Percentiles rank a stretch among this genome's conserved stretches.
Evolutionary conservation across 768 basidiomycete species (phyloP).

Genomic region (Suillus americanus): DNA sequence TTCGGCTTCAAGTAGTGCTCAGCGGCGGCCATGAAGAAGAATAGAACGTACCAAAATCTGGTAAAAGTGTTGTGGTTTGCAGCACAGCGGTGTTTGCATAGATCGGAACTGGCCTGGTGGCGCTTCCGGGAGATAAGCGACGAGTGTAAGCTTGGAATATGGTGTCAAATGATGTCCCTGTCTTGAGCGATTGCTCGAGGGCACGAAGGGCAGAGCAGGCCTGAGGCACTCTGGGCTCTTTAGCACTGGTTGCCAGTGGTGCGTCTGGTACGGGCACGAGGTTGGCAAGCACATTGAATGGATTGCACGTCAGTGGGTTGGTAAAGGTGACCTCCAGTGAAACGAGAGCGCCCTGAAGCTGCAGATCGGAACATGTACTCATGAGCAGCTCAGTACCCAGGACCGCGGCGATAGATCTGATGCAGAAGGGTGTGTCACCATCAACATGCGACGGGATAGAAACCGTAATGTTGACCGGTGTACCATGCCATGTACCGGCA

Average conservation of each 20-base stretch:
- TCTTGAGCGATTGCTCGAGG: constrained; percentile 4
- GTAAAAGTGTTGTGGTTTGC: neutral
- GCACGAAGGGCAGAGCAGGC: neutral
- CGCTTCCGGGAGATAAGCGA: neutral
- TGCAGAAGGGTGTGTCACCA: neutral
- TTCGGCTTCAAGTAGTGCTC: neutral
- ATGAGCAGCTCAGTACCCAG: neutral
- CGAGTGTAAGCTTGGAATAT: constrained; percentile 4
- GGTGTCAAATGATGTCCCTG: constrained; percentile 5
- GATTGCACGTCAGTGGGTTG: neutral
- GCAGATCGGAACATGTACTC: neutral
- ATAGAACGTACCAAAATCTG: neutral
- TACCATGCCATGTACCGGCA: neutral
- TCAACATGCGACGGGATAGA: neutral
- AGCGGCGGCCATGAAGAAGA: neutral
- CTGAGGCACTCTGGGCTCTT: neutral
- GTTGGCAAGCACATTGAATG: neutral
- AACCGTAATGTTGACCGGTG: neutral
- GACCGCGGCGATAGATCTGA: neutral
- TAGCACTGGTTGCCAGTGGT: neutral
- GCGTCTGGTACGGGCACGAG: neutral
- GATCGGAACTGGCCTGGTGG: neutral
- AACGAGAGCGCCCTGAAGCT: neutral
- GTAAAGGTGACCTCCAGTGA: neutral
- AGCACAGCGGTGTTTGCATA: constrained; percentile 6